These are phyloP conservation scores for Trypanosoma lewisi DNA, from an alignment of 208 protist genomes.

Conservation along the genomic window DNA sequence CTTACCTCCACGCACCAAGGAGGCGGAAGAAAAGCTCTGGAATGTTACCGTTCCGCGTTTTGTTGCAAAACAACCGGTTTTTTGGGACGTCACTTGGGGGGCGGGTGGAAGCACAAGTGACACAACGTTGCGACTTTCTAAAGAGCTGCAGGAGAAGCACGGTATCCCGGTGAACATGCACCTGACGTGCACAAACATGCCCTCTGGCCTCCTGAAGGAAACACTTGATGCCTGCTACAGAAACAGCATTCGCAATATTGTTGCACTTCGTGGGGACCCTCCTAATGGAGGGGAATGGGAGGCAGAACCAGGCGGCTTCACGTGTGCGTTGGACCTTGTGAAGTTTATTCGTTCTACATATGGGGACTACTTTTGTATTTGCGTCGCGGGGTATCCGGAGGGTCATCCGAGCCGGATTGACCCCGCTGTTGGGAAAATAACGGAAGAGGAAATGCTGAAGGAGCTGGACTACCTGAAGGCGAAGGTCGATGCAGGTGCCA, in stretches of 20 bases:
- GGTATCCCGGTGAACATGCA: conserved; percentile 80
- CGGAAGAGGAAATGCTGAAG: conserved; percentile 57
- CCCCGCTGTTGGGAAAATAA: conserved; percentile 40
- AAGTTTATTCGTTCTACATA: conserved; percentile 89
- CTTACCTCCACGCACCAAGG: conserved; percentile 94
- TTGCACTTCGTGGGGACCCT: conserved; percentile 93
- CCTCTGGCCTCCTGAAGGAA: conserved; percentile 60
- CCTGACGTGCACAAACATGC: conserved; percentile 95
- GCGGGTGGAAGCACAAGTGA: conserved; percentile 88
- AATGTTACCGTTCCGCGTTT: conserved; percentile 80
- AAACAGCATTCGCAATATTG: conserved; percentile 94
- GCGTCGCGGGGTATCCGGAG: conserved; percentile 93
- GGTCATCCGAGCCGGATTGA: conserved; percentile 74
- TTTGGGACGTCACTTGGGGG: conserved; percentile 97
- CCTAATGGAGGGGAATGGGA: conserved; percentile 57
- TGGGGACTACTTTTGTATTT: conserved; percentile 95
- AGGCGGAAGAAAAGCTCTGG: conserved; percentile 79
- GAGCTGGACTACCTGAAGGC: conserved; percentile 92
- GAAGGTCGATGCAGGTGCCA: conserved; percentile 96
- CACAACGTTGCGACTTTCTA: conserved; percentile 69
- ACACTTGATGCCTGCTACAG: conserved; percentile 78
- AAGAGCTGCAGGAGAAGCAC: conserved; percentile 90
- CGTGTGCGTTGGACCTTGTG: conserved; percentile 94
- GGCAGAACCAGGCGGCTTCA: conserved; percentile 71
- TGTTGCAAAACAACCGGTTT: conserved; percentile 78